Percentiles rank a stretch among this genome's conserved stretches.
Evolutionary conservation across 1,139 yeast species (phyloP).

Genomic region (Williopsis jadinii): DNA sequence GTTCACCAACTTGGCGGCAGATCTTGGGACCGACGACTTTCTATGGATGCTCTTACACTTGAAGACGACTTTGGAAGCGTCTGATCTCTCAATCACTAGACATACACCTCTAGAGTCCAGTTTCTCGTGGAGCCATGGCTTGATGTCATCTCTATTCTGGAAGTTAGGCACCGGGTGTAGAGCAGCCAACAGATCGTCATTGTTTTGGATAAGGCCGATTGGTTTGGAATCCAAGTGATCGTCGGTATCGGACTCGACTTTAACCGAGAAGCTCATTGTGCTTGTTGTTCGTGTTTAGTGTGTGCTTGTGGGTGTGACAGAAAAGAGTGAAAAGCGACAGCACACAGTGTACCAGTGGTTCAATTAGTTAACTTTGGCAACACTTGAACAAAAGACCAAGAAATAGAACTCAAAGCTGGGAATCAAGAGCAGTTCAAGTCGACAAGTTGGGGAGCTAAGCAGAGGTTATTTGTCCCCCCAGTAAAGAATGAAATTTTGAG

Average conservation of each 20-base stretch:
- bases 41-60: constrained; percentile 46
- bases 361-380: too few relatives aligned
- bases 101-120: constrained; percentile 45
- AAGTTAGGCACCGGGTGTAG: constrained; percentile 33
- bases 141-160: constrained; percentile 41
- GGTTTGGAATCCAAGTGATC: background rate
- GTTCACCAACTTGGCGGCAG: constrained; percentile 6
- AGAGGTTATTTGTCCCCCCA: too few relatives aligned
- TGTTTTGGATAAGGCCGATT: constrained; percentile 9
- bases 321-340: too few relatives aligned
- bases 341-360: too few relatives aligned
- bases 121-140: constrained; percentile 59
- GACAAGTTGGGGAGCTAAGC: too few relatives aligned
- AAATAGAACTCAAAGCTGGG: too few relatives aligned
- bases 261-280: constrained; percentile 1
- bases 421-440: too few relatives aligned
- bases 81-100: constrained; percentile 66
- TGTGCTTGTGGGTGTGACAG: too few relatives aligned
- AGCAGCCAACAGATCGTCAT: constrained; percentile 20
- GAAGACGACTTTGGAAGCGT: constrained; percentile 59
- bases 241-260: background rate
- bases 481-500: too few relatives aligned
- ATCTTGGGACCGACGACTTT: constrained; percentile 18
- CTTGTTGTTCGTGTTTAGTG: background rate
- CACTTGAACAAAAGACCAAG: too few relatives aligned